Conservation (phyloP, 2,329 filamentous ascomycete genomes). For the Akanthomyces uredinophilus region DNA sequence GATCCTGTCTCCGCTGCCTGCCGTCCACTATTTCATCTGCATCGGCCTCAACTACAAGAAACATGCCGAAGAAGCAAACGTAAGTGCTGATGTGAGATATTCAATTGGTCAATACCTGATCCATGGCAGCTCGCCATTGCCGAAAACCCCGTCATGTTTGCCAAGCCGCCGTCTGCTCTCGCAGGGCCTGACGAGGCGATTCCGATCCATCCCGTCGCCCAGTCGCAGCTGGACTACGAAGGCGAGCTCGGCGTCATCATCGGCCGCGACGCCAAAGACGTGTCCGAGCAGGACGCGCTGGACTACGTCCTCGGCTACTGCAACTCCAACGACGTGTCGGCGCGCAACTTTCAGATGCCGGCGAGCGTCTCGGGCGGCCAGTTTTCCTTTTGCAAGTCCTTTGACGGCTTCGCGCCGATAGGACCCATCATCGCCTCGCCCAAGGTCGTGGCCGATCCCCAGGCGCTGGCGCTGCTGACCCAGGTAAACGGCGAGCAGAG, state of each 20-base stretch:
- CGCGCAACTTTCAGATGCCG: constrained; percentile 45
- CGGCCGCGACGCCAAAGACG: constrained; percentile 41
- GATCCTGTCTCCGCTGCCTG: constrained; percentile 1
- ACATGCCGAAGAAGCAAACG: constrained; percentile 23
- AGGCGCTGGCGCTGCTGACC: constrained; percentile 18
- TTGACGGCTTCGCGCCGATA: constrained; percentile 47
- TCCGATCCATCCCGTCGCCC: constrained; percentile 40
- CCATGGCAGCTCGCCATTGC: neutral
- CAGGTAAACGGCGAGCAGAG: constrained; percentile 41
- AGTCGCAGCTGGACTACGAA: constrained; percentile 10
- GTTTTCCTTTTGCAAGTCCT: constrained; percentile 47
- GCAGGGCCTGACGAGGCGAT: constrained; percentile 18
- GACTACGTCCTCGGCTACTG: constrained; percentile 54
- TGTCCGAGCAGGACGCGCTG: constrained; percentile 40
- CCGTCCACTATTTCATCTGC: constrained; percentile 19
- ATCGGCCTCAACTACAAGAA: constrained; percentile 24
- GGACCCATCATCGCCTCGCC: constrained; percentile 34
- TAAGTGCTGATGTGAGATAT: constrained; percentile 7
- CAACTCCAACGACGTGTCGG: constrained; percentile 48
- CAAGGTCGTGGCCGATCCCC: constrained; percentile 19
- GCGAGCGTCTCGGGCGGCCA: constrained; percentile 28
- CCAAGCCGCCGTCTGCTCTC: constrained; percentile 20
- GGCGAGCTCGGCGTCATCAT: constrained; percentile 48
- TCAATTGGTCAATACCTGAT: no score
- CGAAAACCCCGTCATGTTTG: constrained; percentile 17